A percentile compares a stretch with the other conserved stretches of the same genome.
phyloP scores from a whole-genome alignment of 257 asterid species.

The Leonotis leonurus region DNA sequence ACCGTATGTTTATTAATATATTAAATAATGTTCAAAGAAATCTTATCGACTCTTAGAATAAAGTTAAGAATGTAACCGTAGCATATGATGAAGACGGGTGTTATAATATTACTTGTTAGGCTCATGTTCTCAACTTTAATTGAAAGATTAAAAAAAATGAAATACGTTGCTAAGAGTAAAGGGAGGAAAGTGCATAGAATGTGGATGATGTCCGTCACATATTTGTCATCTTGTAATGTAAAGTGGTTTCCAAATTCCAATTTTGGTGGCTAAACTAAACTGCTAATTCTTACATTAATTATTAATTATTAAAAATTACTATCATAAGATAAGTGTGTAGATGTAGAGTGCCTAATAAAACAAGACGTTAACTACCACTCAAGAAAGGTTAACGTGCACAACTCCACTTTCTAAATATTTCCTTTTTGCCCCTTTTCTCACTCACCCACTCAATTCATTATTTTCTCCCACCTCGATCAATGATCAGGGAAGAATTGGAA shows the following conservation, averaged over 20 bases:
- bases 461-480: not conserved
- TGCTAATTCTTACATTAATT: too few relatives aligned
- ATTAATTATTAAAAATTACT: not conserved
- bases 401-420: not conserved
- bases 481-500: not conserved
- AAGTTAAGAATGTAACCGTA: too few relatives aligned
- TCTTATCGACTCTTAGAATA: too few relatives aligned
- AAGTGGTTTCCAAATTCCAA: not conserved
- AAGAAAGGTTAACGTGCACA: slow-evolving; percentile 25
- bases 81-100: too few relatives aligned
- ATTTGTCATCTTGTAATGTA: too few relatives aligned
- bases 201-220: too few relatives aligned
- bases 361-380: slow-evolving; percentile 19
- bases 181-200: too few relatives aligned
- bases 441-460: not conserved
- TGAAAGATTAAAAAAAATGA: too few relatives aligned
- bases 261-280: slow-evolving; percentile 5
- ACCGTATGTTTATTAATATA: too few relatives aligned
- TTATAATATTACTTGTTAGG: too few relatives aligned
- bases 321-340: too few relatives aligned
- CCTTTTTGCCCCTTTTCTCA: not conserved
- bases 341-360: not conserved
- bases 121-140: not conserved
- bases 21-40: too few relatives aligned
- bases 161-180: not conserved